phyloP scores from a whole-genome alignment of 169 alveolate species.

The Cystoisospora suis region DNA sequence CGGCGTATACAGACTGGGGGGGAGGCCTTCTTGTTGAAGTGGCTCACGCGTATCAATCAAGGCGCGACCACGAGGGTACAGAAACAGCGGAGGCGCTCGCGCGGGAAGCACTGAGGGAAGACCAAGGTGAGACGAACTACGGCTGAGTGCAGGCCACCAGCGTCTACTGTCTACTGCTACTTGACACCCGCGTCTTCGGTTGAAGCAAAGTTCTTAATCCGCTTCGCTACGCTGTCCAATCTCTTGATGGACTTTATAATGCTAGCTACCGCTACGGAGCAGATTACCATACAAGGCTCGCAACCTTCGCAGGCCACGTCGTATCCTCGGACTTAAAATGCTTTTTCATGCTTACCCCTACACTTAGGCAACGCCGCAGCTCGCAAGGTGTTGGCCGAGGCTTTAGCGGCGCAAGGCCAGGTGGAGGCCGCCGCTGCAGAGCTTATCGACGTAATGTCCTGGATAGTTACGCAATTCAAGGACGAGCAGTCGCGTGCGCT shows the following conservation, averaged over 20 bases:
- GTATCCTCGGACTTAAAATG: too few relatives aligned
- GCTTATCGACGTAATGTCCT: neutral
- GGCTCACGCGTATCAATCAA: neutral
- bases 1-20: neutral
- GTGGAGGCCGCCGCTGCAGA: neutral
- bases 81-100: neutral
- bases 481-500: too few relatives aligned
- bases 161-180: too few relatives aligned
- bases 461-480: neutral
- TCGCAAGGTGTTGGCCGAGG: conserved; percentile 16
- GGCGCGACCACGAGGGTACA: neutral
- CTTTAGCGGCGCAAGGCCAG: neutral
- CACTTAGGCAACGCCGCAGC: neutral
- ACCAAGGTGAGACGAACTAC: neutral
- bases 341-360: neutral
- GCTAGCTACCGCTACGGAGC: too few relatives aligned
- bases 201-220: too few relatives aligned
- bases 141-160: too few relatives aligned
- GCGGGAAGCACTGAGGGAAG: neutral
- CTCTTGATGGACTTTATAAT: too few relatives aligned
- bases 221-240: too few relatives aligned
- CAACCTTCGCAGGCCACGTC: too few relatives aligned
- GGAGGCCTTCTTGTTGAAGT: conserved; percentile 23
- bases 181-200: too few relatives aligned
- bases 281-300: too few relatives aligned